Evolutionary conservation across 75 land plant genomes (phyloP), one percentile per base, ranked within the genome.

Genomic region (Pseudotsuga menziesii): DNA sequence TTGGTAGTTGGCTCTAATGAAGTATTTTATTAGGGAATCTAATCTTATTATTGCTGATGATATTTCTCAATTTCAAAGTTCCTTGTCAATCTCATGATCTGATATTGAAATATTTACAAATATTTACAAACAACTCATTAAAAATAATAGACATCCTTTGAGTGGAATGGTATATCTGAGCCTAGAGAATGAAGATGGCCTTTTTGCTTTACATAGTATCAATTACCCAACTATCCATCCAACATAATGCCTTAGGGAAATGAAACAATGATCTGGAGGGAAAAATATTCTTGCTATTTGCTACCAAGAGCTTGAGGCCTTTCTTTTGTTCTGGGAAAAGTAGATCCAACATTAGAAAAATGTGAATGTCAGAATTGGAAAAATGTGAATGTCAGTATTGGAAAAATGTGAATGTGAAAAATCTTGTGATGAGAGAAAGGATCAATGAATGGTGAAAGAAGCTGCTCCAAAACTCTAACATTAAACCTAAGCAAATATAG

Each of bases 161-260:
- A 98, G 99, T 78, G 99, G 99, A 39, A 94, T 95, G 11, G 98
- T 98, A 77, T 94, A 94, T 78, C 76, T 97, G 76, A 97, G 89
- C 80, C 78, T 97, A 41, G 99, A 97, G 77, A 94, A 92, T 80
- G 95, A 91, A 76, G 99, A 97, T 82, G 99, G 94, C 39, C 99
- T 98, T 1, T 97, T 1, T 29, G 32, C 80, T 76, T 78, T 97
- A 57, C 82, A 94, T 82, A 98, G 99, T 55, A 97, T 97, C 66
- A 94, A 94, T 73, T 97, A 94, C 73, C 94, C 98, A 15, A 98
- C 95, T 62, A 97, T 97, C 98, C 99, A 98, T 8, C 99, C 99
- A 72, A 94, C 99, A 70, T 94, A 97, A 80, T 90, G 99, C 22
- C 94, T 92, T 57, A 85, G 99, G 73, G 99, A 94, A 73, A 97